These are phyloP conservation scores for Scenedesmus sp. DNA, from an alignment of 163 green algal genomes.

Conservation along the genomic window DNA sequence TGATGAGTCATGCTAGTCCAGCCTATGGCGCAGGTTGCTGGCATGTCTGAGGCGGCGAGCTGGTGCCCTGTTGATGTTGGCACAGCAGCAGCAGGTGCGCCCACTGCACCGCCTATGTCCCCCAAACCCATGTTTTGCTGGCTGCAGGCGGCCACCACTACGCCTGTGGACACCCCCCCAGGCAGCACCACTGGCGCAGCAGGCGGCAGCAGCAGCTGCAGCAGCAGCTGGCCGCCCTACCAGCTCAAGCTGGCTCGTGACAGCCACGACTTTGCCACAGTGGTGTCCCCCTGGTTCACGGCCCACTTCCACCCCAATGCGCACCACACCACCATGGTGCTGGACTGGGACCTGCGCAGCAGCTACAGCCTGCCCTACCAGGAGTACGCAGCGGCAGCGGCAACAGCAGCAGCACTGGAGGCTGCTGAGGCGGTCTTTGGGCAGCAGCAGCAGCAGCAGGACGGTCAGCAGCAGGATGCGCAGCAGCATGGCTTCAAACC, in stretches of 20 bases:
- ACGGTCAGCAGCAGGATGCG: background rate
- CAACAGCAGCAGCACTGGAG: background rate
- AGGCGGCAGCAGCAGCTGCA: background rate
- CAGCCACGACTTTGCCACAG: conserved; percentile 4
- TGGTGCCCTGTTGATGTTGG: no score
- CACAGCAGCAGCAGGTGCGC: background rate
- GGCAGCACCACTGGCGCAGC: background rate
- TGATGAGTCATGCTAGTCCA: no score
- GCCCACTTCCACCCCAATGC: conserved; percentile 26
- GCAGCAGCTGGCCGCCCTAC: conserved; percentile 31
- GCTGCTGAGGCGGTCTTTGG: background rate
- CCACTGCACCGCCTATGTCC: no score
- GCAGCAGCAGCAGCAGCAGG: conserved; percentile 30
- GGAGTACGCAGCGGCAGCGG: background rate
- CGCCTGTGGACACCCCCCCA: background rate
- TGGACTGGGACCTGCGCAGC: conserved; percentile 41
- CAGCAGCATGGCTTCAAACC: background rate
- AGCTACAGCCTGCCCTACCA: background rate
- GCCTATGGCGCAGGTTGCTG: no score
- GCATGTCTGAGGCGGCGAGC: no score
- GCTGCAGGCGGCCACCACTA: background rate
- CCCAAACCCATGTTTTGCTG: background rate
- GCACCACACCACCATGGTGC: conserved; percentile 27
- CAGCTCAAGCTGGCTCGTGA: conserved; percentile 41
- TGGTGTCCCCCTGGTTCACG: background rate